Conservation (phyloP, 2,329 filamentous ascomycete genomes). For the Bretziella fagacearum region DNA sequence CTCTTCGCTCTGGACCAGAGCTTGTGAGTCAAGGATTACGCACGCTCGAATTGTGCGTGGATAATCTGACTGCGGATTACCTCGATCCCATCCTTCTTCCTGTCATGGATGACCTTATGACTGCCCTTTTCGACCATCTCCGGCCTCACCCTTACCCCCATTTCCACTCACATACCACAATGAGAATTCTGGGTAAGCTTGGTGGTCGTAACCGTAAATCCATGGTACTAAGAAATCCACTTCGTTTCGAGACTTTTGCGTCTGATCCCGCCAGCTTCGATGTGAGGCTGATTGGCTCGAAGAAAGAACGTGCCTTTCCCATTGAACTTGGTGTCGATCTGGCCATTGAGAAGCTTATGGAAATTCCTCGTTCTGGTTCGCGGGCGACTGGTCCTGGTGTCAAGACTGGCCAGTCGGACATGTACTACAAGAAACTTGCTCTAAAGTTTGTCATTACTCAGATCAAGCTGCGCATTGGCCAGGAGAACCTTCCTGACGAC, state of each 20-base stretch:
- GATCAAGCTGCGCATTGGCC: constrained; percentile 76
- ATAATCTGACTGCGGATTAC: constrained; percentile 95
- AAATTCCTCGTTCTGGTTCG: constrained; percentile 44
- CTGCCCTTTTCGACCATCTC: constrained; percentile 87
- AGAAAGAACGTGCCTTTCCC: constrained; percentile 75
- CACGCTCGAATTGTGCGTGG: constrained; percentile 89
- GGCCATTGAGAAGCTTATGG: constrained; percentile 75
- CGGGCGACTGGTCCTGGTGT: constrained; percentile 24
- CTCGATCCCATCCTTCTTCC: constrained; percentile 98
- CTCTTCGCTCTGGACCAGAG: constrained; percentile 76
- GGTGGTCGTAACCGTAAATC: constrained; percentile 92
- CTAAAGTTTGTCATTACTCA: constrained; percentile 76
- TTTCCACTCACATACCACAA: constrained; percentile 93
- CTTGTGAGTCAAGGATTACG: constrained; percentile 86
- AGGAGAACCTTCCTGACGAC: constrained; percentile 77
- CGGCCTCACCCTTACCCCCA: constrained; percentile 90
- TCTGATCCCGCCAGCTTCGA: constrained; percentile 83
- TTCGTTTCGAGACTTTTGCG: constrained; percentile 68
- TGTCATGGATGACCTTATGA: constrained; percentile 97
- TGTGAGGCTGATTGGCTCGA: constrained; percentile 73
- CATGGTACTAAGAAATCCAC: constrained; percentile 71
- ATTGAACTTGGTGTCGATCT: constrained; percentile 73
- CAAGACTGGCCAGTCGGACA: constrained; percentile 47
- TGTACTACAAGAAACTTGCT: constrained; percentile 85
- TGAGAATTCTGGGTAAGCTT: constrained; percentile 91